Evolutionary conservation across 805 yeast species (phyloP), one percentile per base, ranked within the genome.

Genomic region (Metschnikowia noctiluminum): DNA sequence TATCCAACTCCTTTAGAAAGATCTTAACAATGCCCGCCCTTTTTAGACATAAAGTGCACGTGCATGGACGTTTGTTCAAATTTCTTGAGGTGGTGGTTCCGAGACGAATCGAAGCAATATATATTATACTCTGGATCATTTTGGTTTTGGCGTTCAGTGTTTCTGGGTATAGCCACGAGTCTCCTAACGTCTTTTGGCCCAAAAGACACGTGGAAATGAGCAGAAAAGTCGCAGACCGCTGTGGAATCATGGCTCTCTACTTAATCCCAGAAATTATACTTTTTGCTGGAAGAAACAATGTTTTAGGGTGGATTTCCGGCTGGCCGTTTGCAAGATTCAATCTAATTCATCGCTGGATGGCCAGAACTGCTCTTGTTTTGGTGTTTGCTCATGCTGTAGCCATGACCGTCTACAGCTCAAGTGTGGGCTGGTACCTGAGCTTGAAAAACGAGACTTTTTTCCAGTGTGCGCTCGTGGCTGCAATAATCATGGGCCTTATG

Each of bases 271-370:
- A 81, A 40, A 52, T 81, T 36, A 66, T 80, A 32, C 62, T 82
- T 43, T 81, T 87, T 63, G 87, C 88, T 4, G 84, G 85, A 28
- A 71, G 94, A 58, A 87, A 87, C 62, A 87, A 85, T 57, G 79
- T 87, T n/a, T 70, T 87, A 57, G 76, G 79, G 53, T 68, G 67
- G 59, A 43, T 84, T 6, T 77, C 90, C 1, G 89, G 90, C 4
- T 74, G 87, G 71, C 63, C 81, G 0, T 82, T 78, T 55, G 68
- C 82, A 11, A 75, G 85, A 1, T 85, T 87, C 65, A 71, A 80
- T 55, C 66, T 71, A 26, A 79, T 77, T 59, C 96, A 88, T 65
- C 82, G 75, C 62, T 82, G 87, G 85, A 64, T 76, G 37, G 85
- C 87, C 1, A 69, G 84, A 54, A 69, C 74, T 0, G 68, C 74